phyloP scores from a whole-genome alignment of 345 rosid genomes.

The Rhodamnia rubescens region DNA sequence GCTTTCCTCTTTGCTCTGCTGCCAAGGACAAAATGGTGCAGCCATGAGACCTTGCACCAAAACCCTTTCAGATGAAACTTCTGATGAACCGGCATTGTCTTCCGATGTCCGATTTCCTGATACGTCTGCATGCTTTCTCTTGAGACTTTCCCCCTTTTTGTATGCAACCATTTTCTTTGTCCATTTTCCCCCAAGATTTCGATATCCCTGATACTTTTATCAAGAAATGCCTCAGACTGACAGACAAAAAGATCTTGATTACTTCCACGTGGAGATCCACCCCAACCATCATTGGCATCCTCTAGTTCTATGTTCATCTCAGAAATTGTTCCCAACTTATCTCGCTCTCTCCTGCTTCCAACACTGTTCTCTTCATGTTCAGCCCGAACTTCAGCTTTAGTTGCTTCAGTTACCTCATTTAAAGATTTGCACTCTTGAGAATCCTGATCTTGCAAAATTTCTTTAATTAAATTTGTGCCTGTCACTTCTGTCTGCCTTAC shows the following conservation, averaged over 20 bases:
- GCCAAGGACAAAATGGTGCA: constrained; percentile 6
- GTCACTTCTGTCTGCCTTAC: background rate
- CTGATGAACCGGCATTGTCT: background rate
- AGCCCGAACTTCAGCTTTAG: background rate
- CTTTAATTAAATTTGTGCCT: constrained; percentile 8
- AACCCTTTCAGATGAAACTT: background rate
- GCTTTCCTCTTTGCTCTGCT: background rate
- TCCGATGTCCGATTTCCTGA: constrained; percentile 3
- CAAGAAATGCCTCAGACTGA: background rate
- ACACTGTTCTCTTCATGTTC: constrained; percentile 1
- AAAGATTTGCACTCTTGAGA: background rate
- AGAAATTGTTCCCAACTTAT: constrained; percentile 5
- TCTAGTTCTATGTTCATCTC: background rate
- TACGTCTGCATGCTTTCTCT: constrained; percentile 5
- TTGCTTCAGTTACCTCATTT: background rate
- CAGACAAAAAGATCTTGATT: constrained; percentile 4
- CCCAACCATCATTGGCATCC: constrained; percentile 1
- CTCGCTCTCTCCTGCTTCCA: constrained; percentile 3
- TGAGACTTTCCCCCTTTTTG: background rate
- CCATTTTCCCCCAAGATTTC: constrained; percentile 9
- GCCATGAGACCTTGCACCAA: constrained; percentile 26
- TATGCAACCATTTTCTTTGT: constrained; percentile 6
- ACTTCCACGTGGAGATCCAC: constrained; percentile 1
- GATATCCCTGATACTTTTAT: background rate
- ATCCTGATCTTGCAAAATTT: constrained; percentile 5